Evolutionary conservation across 2,329 filamentous ascomycete species (phyloP), one percentile per base, ranked within the genome.

Genomic region (Alternaria brassicicola): DNA sequence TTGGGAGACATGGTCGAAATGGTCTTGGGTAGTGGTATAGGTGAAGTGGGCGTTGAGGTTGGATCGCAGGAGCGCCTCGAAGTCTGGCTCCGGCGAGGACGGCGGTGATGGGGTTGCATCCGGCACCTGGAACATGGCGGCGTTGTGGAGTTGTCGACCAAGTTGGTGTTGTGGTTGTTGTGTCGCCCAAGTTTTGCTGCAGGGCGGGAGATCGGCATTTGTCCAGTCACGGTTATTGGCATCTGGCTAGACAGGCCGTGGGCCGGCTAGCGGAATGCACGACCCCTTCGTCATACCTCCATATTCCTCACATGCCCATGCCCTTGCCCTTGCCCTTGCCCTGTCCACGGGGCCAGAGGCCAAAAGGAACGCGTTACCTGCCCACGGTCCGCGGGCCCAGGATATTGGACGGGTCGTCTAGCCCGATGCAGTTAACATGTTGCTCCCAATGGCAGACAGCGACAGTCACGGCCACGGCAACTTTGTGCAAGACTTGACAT

Each of bases 11-110:
- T 62, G 45, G 13, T 54, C 36, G 25, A n/a, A 17, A 8, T 59
- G 31, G 7, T 57, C 9, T 4, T 63, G 43, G 36, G 57, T 39
- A 8, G 62, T 59, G 9, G 69, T 70, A 53, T 70, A 76, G 13
- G 64, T 63, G 43, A 66, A 75, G 25, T 74, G 63, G 49, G 60
- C 50, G 36, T 62, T 56, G 7, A 67, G 49, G n/a, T 60, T 70
- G 17, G 67, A 64, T 26, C 70, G 73, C 28, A 77, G 58, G 28
- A 75, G 69, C 28, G 71, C 67, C 28, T 70, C 64, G 30, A 77
- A 53, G 39, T 64, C 66, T 46, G 72, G 70, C 45, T 76, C 75
- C 12, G 76, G 76, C 12, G 75, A 74, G 23, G 72, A 75, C 6
- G 72, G 68, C 10, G 75, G 76, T 9, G 70, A 68, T 28, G 56